Percentiles rank a stretch among this genome's conserved stretches.
Conservation (phyloP, 495 filamentous ascomycete species). For the Pseudomonodictys pantanalensis region DNA sequence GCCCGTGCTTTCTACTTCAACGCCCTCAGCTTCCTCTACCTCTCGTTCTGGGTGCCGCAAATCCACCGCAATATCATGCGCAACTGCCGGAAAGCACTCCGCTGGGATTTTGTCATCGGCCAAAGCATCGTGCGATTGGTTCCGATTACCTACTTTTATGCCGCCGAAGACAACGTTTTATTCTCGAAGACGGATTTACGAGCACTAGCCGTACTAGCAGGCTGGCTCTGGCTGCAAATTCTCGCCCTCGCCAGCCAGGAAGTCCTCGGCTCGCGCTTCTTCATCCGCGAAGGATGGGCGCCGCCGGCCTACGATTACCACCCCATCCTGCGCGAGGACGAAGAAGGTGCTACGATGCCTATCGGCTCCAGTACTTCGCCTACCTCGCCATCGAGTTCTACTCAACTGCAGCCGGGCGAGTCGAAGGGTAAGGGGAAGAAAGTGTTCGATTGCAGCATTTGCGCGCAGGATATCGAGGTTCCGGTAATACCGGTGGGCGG, state of each 20-base stretch:
- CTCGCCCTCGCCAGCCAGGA: constrained; percentile 74
- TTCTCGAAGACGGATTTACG: constrained; percentile 68
- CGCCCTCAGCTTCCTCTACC: constrained; percentile 63
- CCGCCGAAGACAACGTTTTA: constrained; percentile 68
- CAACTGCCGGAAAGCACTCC: constrained; percentile 83
- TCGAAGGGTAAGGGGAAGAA: constrained; percentile 53
- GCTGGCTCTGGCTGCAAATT: constrained; percentile 93
- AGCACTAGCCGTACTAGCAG: constrained; percentile 59
- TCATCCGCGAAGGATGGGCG: constrained; percentile 65
- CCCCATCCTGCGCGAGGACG: constrained; percentile 82
- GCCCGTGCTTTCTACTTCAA: constrained; percentile 70
- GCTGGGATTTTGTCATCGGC: constrained; percentile 84
- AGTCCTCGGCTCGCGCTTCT: constrained; percentile 79
- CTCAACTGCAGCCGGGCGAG: constrained; percentile 37
- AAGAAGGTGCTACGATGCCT: constrained; percentile 65
- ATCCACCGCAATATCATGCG: constrained; percentile 86
- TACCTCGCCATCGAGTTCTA: constrained; percentile 1
- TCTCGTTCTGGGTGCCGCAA: constrained; percentile 90
- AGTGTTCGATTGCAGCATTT: constrained; percentile 89
- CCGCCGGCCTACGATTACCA: constrained; percentile 94
- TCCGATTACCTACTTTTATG: constrained; percentile 81
- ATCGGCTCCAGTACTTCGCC: constrained; percentile 59
- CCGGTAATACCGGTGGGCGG: constrained; percentile 64
- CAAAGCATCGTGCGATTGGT: constrained; percentile 72
- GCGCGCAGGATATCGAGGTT: constrained; percentile 85